A percentile compares a stretch with the other conserved stretches of the same genome.
phyloP scores from a whole-genome alignment of 768 basidiomycete genomes.

The Pholiota conissans region DNA sequence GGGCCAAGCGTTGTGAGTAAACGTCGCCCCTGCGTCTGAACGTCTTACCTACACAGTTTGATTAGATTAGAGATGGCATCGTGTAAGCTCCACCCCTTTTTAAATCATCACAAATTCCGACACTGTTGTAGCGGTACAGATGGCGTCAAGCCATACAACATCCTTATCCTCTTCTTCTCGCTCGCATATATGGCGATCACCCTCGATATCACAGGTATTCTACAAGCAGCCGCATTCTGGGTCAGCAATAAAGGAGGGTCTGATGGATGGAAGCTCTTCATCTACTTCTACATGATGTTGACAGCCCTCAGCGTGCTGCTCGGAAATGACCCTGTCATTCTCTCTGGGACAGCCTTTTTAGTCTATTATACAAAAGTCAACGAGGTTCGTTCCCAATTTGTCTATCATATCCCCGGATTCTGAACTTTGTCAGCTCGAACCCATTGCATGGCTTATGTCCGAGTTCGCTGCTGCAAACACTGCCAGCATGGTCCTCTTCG shows the following conservation, averaged over 20 bases:
- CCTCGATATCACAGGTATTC: conserved; percentile 84
- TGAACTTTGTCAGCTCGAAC: conserved; percentile 31
- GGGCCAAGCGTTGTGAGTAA: conserved; percentile 26
- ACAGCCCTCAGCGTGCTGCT: conserved; percentile 73
- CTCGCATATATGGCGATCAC: conserved; percentile 93
- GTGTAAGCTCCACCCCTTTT: background rate
- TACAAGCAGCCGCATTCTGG: conserved; percentile 87
- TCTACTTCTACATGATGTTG: conserved; percentile 84
- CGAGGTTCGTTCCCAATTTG: conserved; percentile 13
- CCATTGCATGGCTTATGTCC: conserved; percentile 68
- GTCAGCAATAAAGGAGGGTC: conserved; percentile 79
- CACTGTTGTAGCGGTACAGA: conserved; percentile 36
- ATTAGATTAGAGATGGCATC: background rate
- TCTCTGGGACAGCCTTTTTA: conserved; percentile 88
- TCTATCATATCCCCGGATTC: background rate
- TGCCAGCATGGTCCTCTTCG: conserved; percentile 72
- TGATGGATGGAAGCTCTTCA: conserved; percentile 68
- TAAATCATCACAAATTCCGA: background rate
- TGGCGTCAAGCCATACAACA: conserved; percentile 87
- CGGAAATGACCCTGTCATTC: conserved; percentile 92
- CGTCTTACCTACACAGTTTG: background rate
- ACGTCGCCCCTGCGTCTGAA: background rate
- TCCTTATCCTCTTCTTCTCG: conserved; percentile 89
- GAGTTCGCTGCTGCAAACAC: conserved; percentile 83
- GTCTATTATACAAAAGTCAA: conserved; percentile 83